A percentile compares a stretch with the other conserved stretches of the same genome.
Conservation (phyloP, 306 rosid genomes). For the Leucaena leucocephala region DNA sequence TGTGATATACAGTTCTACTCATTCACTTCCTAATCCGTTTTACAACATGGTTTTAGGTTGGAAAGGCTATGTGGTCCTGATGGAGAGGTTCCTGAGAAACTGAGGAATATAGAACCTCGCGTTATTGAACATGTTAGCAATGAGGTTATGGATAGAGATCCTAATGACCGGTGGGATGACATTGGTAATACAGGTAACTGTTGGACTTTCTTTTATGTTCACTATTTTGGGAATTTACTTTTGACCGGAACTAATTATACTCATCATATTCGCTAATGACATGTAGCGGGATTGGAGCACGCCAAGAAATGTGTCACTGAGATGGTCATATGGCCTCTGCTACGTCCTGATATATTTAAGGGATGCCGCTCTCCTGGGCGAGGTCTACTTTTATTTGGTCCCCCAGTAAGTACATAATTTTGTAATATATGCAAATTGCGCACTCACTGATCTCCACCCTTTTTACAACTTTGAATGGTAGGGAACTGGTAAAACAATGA, state of each 20-base stretch:
- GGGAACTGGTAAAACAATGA: constrained; percentile 99
- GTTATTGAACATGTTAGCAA: constrained; percentile 95
- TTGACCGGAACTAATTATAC: constrained; percentile 34
- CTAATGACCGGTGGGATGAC: constrained; percentile 88
- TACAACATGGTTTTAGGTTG: constrained; percentile 59
- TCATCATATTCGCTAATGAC: constrained; percentile 21
- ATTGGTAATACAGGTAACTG: constrained; percentile 57
- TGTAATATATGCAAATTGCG: constrained; percentile 29
- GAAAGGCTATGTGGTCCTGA: constrained; percentile 91
- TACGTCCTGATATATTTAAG: constrained; percentile 83
- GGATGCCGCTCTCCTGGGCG: constrained; percentile 97
- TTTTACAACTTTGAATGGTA: constrained; percentile 43
- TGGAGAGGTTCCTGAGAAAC: constrained; percentile 98
- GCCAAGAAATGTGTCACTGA: constrained; percentile 86
- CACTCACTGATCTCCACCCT: constrained; percentile 32
- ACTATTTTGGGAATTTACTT: constrained; percentile 26
- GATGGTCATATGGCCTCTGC: constrained; percentile 91
- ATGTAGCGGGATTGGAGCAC: constrained; percentile 85
- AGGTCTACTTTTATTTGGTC: constrained; percentile 97
- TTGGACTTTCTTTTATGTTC: constrained; percentile 33
- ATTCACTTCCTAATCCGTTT: constrained; percentile 37
- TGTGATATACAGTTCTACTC: constrained; percentile 5
- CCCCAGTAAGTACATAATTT: constrained; percentile 74
- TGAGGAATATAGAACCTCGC: constrained; percentile 96
- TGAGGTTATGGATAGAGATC: constrained; percentile 95